Percentiles rank a stretch among this genome's conserved stretches.
Evolutionary conservation across 768 basidiomycete genomes (phyloP).

Genomic region (Xanthoconium purpureum): DNA sequence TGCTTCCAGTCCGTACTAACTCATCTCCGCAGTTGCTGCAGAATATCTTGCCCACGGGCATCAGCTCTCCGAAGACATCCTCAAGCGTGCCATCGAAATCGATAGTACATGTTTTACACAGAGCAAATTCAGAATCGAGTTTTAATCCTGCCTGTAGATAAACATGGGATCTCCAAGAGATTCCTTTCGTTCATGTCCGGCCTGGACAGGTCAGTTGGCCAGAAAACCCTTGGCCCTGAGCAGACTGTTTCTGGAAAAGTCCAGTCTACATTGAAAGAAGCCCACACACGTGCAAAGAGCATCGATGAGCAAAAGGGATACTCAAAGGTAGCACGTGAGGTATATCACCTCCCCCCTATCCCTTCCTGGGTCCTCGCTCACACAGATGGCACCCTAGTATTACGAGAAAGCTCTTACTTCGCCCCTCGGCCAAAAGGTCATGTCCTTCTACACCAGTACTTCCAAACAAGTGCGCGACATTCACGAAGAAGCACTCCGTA

Average conservation of each 20-base stretch:
- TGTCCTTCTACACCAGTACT: constrained; percentile 81
- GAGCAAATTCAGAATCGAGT: not conserved
- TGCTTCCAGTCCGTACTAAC: not conserved
- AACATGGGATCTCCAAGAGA: constrained; percentile 83
- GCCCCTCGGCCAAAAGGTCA: constrained; percentile 72
- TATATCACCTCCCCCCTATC: constrained; percentile 27
- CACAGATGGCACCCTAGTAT: constrained; percentile 47
- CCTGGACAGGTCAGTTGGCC: constrained; percentile 69
- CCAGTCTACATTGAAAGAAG: constrained; percentile 59
- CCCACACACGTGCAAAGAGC: constrained; percentile 64
- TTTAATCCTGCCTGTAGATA: constrained; percentile 37
- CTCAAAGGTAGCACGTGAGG: constrained; percentile 65
- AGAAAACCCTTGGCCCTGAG: constrained; percentile 71
- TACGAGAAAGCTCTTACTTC: constrained; percentile 76
- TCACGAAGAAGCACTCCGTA: constrained; percentile 87
- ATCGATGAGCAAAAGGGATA: constrained; percentile 83
- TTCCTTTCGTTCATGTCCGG: constrained; percentile 78
- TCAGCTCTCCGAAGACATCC: constrained; percentile 68
- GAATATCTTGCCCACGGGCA: constrained; percentile 95
- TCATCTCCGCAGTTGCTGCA: constrained; percentile 62
- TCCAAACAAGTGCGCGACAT: constrained; percentile 88
- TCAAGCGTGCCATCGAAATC: constrained; percentile 79
- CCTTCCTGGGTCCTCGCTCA: not conserved
- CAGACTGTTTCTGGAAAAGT: constrained; percentile 77
- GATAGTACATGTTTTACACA: constrained; percentile 45